Evolutionary conservation across 768 basidiomycete species (phyloP).

Genomic region (Jaapia argillacea): DNA sequence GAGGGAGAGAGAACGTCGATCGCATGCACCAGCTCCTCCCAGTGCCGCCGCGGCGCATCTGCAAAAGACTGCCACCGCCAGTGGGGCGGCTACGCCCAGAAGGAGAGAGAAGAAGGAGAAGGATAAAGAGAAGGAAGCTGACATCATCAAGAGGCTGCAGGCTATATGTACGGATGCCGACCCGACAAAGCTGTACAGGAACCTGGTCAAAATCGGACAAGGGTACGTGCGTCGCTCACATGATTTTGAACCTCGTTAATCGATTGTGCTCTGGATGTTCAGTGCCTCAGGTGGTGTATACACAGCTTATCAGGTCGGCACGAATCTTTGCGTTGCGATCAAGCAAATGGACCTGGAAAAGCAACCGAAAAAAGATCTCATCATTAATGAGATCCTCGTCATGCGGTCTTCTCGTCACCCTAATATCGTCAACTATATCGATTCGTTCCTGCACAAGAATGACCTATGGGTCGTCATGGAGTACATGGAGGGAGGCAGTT

Average conservation of each 20-base stretch:
- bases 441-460: constrained; percentile 95
- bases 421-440: constrained; percentile 99
- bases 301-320: constrained; percentile 95
- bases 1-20: neutral
- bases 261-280: no score
- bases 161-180: constrained; percentile 97
- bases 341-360: constrained; percentile 99
- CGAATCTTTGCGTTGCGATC: constrained; percentile 91
- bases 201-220: constrained; percentile 94
- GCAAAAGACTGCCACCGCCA: constrained; percentile 41
- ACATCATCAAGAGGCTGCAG: constrained; percentile 85
- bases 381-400: constrained; percentile 99
- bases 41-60: constrained; percentile 57
- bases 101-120: constrained; percentile 79
- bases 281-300: constrained; percentile 97
- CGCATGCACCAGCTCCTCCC: constrained; percentile 34
- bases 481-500: constrained; percentile 94
- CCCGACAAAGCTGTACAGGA: constrained; percentile 88
- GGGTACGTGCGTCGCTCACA: constrained; percentile 48
- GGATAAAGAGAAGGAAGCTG: constrained; percentile 73
- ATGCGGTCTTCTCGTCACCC: constrained; percentile 95
- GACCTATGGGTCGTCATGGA: constrained; percentile 99
- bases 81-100: constrained; percentile 74
- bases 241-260: no score
- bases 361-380: constrained; percentile 98